Percentiles rank a stretch among this genome's conserved stretches.
Conservation (phyloP, 2,329 filamentous ascomycete species). For the Daldinia sp. region DNA sequence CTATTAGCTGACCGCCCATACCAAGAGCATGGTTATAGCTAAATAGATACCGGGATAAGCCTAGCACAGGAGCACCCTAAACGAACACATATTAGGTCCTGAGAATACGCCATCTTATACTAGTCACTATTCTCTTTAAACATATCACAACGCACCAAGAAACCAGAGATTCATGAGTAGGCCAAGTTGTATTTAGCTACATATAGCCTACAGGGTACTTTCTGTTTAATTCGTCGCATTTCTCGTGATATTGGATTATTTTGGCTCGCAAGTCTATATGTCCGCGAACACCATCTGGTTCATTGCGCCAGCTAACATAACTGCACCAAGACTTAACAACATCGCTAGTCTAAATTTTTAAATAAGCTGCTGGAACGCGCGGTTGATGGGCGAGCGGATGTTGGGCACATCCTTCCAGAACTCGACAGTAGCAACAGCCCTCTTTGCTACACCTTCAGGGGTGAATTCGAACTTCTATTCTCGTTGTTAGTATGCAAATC, state of each 20-base stretch:
- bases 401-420: slow-evolving; percentile 97
- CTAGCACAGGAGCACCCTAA: no score
- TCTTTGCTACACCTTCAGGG: slow-evolving; percentile 95
- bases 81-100: no score
- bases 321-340: slow-evolving; percentile 33
- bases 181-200: not conserved
- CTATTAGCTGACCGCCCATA: not conserved
- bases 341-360: slow-evolving; percentile 60
- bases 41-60: no score
- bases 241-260: slow-evolving; percentile 37
- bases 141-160: not conserved
- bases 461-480: slow-evolving; percentile 98
- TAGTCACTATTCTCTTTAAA: not conserved
- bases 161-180: not conserved
- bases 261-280: slow-evolving; percentile 48
- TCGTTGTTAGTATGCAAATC: slow-evolving; percentile 54
- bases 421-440: slow-evolving; percentile 88
- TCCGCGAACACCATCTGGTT: slow-evolving; percentile 39
- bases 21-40: not conserved
- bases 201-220: slow-evolving; percentile 10
- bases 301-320: slow-evolving; percentile 36
- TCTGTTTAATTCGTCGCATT: slow-evolving; percentile 38
- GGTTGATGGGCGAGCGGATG: slow-evolving; percentile 94
- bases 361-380: slow-evolving; percentile 96
- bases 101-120: not conserved